Percentiles rank a stretch among this genome's conserved stretches.
Evolutionary conservation across 148 eudicot genomes (phyloP).

Genomic region (Suaeda aralocaspica): DNA sequence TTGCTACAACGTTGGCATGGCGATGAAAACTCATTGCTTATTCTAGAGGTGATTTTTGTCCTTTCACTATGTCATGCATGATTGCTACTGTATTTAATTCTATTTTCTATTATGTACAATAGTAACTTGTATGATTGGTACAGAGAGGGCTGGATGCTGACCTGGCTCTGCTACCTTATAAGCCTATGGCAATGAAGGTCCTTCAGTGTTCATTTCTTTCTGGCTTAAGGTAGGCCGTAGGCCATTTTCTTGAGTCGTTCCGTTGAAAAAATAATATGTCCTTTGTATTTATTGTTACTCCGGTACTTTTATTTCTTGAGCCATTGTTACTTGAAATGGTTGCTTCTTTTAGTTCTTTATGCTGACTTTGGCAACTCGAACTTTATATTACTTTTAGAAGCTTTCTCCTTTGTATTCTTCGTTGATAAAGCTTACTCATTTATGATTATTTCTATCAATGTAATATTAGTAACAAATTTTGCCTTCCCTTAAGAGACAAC

Average conservation of each 20-base stretch:
- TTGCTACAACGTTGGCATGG: slow-evolving; percentile 78
- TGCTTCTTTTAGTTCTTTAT: no score
- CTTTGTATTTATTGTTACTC: not conserved
- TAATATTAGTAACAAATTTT: not conserved
- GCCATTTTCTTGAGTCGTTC: not conserved
- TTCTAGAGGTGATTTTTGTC: slow-evolving; percentile 60
- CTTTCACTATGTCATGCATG: not conserved
- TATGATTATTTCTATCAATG: not conserved
- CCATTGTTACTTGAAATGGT: no score
- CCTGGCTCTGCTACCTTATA: slow-evolving; percentile 69
- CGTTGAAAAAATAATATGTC: not conserved
- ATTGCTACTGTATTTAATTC: not conserved
- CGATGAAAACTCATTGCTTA: slow-evolving; percentile 71
- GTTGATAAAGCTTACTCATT: not conserved
- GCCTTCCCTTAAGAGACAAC: not conserved
- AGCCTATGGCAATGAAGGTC: slow-evolving; percentile 75
- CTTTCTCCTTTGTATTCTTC: not conserved
- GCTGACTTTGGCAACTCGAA: not conserved
- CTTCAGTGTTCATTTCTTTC: slow-evolving; percentile 87
- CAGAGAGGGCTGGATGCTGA: slow-evolving; percentile 60
- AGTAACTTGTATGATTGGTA: slow-evolving; percentile 16
- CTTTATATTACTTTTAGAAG: not conserved
- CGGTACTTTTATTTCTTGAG: not conserved
- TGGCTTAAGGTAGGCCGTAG: slow-evolving; percentile 48
- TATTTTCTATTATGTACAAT: not conserved